phyloP scores from a whole-genome alignment of 306 rosid species.

The Echinosophora koreensis region DNA sequence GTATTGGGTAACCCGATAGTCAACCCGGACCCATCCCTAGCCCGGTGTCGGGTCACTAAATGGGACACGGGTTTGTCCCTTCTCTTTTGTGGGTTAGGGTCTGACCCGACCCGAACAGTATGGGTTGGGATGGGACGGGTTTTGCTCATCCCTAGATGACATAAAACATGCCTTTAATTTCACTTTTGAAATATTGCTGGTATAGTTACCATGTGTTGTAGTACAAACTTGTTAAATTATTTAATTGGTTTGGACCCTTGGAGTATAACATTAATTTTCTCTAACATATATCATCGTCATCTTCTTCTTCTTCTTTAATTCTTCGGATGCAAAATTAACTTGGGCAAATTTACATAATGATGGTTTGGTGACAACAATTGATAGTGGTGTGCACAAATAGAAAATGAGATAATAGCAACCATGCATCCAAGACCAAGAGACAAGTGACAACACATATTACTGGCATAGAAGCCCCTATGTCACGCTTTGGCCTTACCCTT shows the following conservation, averaged over 20 bases:
- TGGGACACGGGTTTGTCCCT: too few species aligned
- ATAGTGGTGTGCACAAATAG: conserved; percentile 3
- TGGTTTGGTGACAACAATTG: conserved; percentile 17
- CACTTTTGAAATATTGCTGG: conserved; percentile 9
- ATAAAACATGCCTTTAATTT: conserved; percentile 7
- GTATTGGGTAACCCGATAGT: too few species aligned
- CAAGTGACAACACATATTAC: conserved; percentile 21
- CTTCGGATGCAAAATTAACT: neutral
- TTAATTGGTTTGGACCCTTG: neutral
- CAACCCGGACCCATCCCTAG: too few species aligned
- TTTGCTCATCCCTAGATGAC: too few species aligned
- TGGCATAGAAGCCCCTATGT: conserved; percentile 3
- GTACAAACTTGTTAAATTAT: neutral
- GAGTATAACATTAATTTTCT: neutral
- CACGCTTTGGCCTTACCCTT: neutral
- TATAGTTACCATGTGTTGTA: neutral
- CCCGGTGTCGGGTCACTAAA: too few species aligned
- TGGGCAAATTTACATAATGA: neutral
- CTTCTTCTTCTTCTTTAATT: neutral
- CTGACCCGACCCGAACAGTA: too few species aligned
- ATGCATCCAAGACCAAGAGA: conserved; percentile 34
- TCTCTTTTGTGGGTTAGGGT: too few species aligned
- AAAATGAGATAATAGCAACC: conserved; percentile 39
- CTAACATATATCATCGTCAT: neutral
- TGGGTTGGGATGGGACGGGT: too few species aligned